Conservation (phyloP, 192 early-diverging fungal species). For the Coemansia sp. region DNA sequence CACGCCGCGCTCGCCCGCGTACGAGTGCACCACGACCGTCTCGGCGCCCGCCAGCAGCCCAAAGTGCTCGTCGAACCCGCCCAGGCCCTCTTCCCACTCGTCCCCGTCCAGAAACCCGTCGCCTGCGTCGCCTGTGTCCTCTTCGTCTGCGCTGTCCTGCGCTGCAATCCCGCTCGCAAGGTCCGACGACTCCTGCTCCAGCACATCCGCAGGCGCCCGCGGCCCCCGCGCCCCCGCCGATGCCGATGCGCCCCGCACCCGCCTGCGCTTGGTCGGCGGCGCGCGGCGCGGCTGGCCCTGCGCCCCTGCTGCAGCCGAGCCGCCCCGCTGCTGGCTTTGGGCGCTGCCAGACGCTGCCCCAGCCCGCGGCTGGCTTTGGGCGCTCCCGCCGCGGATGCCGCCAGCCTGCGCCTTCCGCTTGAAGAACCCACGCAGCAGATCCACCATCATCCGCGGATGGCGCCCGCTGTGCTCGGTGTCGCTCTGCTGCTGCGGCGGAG, state of each 20-base stretch:
- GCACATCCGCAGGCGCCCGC: slow-evolving; percentile 35
- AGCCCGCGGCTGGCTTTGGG: background rate
- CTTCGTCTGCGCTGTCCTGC: background rate
- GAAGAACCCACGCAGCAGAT: slow-evolving; percentile 69
- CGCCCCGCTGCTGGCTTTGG: background rate
- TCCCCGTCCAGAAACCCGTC: slow-evolving; percentile 27
- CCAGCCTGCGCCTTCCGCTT: slow-evolving; percentile 65
- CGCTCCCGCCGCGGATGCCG: slow-evolving; percentile 14
- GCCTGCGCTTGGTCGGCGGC: slow-evolving; percentile 54
- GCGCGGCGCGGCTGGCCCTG: slow-evolving; percentile 21
- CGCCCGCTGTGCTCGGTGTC: background rate
- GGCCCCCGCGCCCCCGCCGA: slow-evolving; percentile 22
- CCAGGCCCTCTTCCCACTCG: slow-evolving; percentile 35
- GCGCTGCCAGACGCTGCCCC: background rate
- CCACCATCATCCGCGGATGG: slow-evolving; percentile 41
- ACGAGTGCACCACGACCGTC: slow-evolving; percentile 56
- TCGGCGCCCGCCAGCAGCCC: slow-evolving; percentile 22
- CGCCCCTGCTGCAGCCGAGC: background rate
- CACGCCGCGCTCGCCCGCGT: slow-evolving; percentile 64
- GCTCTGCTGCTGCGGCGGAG: background rate
- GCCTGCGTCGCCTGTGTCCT: background rate
- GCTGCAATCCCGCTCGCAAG: slow-evolving; percentile 30
- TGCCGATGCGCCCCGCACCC: slow-evolving; percentile 51
- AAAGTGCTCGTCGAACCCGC: slow-evolving; percentile 13
- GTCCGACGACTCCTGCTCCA: slow-evolving; percentile 23